A percentile compares a stretch with the other conserved stretches of the same genome.
Evolutionary conservation across 371 early-diverging fungal genomes (phyloP).

Genomic region (Umbelopsis sp.): DNA sequence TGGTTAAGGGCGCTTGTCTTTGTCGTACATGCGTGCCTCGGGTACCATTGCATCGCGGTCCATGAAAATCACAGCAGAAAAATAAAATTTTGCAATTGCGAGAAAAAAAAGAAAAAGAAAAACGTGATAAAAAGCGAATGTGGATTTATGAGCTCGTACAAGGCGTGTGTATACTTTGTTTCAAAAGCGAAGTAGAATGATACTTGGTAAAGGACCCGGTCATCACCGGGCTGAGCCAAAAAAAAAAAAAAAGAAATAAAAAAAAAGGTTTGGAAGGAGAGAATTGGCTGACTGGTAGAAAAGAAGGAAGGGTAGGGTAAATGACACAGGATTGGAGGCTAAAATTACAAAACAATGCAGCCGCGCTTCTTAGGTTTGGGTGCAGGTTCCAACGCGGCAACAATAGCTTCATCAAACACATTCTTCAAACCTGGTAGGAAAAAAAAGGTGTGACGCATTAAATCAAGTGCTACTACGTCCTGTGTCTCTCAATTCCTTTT

Average conservation of each 20-base stretch:
- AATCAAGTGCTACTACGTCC: no score
- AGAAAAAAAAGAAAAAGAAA: not conserved
- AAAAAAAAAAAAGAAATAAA: not conserved
- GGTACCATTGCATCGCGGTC: conserved; percentile 16
- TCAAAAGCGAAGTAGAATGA: not conserved
- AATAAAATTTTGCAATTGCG: not conserved
- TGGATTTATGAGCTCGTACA: not conserved
- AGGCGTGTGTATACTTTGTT: not conserved
- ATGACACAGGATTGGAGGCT: conserved; percentile 2
- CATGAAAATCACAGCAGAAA: not conserved
- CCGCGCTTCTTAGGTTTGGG: conserved; percentile 75
- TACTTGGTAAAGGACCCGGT: no score
- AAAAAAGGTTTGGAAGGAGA: not conserved
- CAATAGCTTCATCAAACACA: conserved; percentile 98
- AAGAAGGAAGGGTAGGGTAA: not conserved
- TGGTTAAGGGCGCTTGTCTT: conserved; percentile 3
- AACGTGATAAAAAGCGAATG: not conserved
- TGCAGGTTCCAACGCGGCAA: conserved; percentile 97
- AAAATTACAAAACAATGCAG: conserved; percentile 72
- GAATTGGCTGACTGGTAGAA: not conserved
- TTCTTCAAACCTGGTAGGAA: conserved; percentile 72
- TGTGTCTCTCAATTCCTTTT: not conserved
- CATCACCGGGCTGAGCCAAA: not conserved
- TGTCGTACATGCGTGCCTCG: conserved; percentile 18
- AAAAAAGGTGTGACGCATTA: not conserved